Evolutionary conservation across 805 yeast genomes (phyloP), one percentile per base, ranked within the genome.

Genomic region (Candida rishiriensis): DNA sequence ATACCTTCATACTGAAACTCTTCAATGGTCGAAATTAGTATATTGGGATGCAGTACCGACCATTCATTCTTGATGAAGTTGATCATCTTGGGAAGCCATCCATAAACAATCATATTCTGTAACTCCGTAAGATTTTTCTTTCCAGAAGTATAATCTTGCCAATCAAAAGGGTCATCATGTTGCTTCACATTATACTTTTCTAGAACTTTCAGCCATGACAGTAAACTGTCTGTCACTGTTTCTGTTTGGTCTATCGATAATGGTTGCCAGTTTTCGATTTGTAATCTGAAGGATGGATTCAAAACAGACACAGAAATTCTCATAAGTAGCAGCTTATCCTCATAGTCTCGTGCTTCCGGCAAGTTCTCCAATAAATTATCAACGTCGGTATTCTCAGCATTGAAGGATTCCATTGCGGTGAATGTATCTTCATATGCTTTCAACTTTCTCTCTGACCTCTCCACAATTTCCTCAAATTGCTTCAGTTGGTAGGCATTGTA

Each of bases 11-110:
- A 48, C 10, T 41, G 50, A 13, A 54, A 50, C 16, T 57, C 64
- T 33, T 60, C 81, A 15, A 73, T 59, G 0, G 76, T 40, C 0
- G 66, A 55, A 7, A 75, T 56, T 1, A 69, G 71, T 11, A 69
- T 42, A 38, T 67, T 64, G 1, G 78, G 73, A 34, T 67, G 64
- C 14, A 52, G 40, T 4, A 65, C 55, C 9, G 65, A 49, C 79
- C 80, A 75, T 7, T 58, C 51, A 9, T 53, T 39, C 10, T 40
- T 38, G 11, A 73, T 55, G 11, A 55, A 56, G 0, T 51, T 31
- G 2, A 54, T 43, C 5, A 71, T 52, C 16, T 60, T 63, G 0
- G 70, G 67, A 3, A 59, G 50, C 74, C 76, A 72, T 3, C 56
- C 40, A 4, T 53, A 47, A 14, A 61, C 51, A 12, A 75, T 48